Evolutionary conservation across 2,329 filamentous ascomycete genomes (phyloP).

Genomic region (Verticillium tricorpus): DNA sequence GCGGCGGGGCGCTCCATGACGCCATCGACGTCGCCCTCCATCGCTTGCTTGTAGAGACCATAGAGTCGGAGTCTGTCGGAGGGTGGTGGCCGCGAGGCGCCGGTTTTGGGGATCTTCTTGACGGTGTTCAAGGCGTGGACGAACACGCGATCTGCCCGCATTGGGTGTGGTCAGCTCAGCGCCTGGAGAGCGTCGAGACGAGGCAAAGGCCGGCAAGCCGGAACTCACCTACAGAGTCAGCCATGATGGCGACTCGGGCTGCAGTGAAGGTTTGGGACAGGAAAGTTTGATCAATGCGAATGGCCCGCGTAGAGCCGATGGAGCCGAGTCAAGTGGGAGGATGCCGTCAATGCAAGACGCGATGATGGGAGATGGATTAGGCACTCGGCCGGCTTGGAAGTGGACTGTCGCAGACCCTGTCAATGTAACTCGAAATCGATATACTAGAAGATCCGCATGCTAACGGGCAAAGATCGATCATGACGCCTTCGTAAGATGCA

Average conservation of each 20-base stretch:
- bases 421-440: neutral
- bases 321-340: neutral
- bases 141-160: constrained; percentile 80
- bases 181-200: neutral
- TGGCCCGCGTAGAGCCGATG: neutral
- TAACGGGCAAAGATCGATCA: neutral
- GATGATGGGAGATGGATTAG: neutral
- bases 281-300: neutral
- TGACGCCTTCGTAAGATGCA: neutral
- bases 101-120: constrained; percentile 93
- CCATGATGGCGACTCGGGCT: constrained; percentile 21
- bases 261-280: neutral
- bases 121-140: constrained; percentile 98
- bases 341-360: neutral
- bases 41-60: constrained; percentile 97
- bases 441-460: neutral
- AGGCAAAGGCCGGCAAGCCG: neutral
- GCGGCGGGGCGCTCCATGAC: constrained; percentile 78
- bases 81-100: constrained; percentile 81
- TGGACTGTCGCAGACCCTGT: neutral
- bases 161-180: neutral
- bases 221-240: constrained; percentile 33
- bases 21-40: constrained; percentile 95
- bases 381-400: neutral
- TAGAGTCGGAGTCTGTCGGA: constrained; percentile 85